phyloP scores from a whole-genome alignment of 306 rosid genomes.

The Benincasa hispida region DNA sequence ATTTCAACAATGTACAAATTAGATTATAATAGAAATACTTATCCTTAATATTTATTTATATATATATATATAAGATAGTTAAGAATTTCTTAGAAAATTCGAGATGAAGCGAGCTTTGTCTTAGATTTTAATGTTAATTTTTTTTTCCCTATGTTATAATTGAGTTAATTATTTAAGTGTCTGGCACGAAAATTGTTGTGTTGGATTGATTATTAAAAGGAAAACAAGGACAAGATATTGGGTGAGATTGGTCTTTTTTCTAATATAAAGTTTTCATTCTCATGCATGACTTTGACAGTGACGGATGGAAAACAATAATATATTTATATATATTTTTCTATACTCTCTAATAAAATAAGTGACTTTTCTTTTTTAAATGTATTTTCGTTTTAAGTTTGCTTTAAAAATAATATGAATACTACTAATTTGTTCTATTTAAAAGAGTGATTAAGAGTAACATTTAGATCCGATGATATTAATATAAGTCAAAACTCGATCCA shows the following conservation, averaged over 20 bases:
- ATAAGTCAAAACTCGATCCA: background rate
- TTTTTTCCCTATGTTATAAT: background rate
- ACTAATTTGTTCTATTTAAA: background rate
- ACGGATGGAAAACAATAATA: background rate
- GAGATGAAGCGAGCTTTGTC: background rate
- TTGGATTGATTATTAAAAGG: background rate
- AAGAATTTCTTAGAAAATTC: background rate
- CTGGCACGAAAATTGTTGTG: constrained; percentile 7
- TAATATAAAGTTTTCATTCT: background rate
- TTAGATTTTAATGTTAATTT: background rate
- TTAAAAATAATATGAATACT: background rate
- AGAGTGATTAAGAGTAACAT: background rate
- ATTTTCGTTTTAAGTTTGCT: background rate
- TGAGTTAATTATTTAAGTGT: background rate
- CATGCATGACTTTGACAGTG: background rate
- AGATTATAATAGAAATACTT: background rate
- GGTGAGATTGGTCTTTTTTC: background rate
- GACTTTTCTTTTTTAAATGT: background rate
- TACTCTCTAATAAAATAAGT: background rate
- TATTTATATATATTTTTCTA: background rate
- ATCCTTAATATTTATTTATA: background rate
- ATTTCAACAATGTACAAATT: background rate
- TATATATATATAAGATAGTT: background rate
- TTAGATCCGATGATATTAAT: background rate
- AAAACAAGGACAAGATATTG: constrained; percentile 1